Conservation (phyloP, 129 eudicot species). For the Calendula officinalis region DNA sequence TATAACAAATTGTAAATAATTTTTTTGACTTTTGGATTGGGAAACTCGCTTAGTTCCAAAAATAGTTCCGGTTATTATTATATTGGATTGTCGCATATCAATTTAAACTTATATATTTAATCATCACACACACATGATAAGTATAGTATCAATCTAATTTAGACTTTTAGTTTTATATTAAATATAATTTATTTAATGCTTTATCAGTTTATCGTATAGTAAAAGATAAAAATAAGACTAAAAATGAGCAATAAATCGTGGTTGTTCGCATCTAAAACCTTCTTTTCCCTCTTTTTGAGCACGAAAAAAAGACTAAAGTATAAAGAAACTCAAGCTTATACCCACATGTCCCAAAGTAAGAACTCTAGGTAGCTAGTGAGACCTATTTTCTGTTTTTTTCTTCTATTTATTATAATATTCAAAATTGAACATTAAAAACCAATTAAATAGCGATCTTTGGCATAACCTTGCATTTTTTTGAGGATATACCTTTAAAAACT, state of each 20-base stretch:
- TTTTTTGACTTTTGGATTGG: too few species aligned
- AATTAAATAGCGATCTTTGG: neutral
- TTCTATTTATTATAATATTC: neutral
- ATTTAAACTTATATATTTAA: too few species aligned
- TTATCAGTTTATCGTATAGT: neutral
- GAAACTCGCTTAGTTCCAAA: too few species aligned
- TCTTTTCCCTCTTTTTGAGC: constrained; percentile 35
- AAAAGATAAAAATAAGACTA: constrained; percentile 15
- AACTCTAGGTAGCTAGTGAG: constrained; percentile 8
- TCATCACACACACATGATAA: too few species aligned
- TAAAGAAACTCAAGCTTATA: constrained; percentile 28
- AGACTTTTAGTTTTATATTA: neutral
- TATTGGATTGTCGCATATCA: too few species aligned
- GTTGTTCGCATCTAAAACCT: constrained; percentile 32
- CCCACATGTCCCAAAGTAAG: constrained; percentile 29
- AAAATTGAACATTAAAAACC: neutral
- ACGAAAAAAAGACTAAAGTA: constrained; percentile 32
- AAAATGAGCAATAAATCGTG: constrained; percentile 32
- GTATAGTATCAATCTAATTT: neutral
- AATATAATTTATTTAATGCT: neutral
- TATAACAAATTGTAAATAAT: too few species aligned
- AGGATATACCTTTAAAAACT: neutral
- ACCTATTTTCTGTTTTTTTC: neutral
- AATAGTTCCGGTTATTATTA: too few species aligned
- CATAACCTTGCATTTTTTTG: neutral